Conservation (phyloP, 106 monocot genomes). For the Phalaenopsis aphrodite region DNA sequence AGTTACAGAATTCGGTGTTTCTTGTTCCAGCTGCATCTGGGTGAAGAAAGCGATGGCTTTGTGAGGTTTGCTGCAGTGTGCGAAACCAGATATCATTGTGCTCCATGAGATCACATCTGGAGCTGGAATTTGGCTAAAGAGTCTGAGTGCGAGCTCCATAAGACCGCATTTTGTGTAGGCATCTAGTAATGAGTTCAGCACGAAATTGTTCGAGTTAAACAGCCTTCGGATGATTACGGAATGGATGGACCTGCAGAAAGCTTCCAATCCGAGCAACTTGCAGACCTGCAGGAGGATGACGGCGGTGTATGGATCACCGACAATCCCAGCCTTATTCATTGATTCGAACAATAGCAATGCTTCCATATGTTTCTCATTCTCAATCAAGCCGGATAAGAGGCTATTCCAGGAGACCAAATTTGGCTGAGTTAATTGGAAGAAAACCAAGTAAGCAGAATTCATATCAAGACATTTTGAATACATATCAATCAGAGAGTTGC, state of each 20-base stretch:
- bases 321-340: conserved; percentile 25
- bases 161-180: conserved; percentile 62
- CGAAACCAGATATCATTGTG: conserved; percentile 51
- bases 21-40: conserved; percentile 27
- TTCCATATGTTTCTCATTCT: conserved; percentile 25
- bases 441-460: conserved; percentile 39
- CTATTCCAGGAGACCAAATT: conserved; percentile 85
- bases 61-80: conserved; percentile 27
- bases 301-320: conserved; percentile 48
- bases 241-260: conserved; percentile 61
- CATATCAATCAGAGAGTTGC: conserved; percentile 71
- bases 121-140: conserved; percentile 36
- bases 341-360: conserved; percentile 34
- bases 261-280: conserved; percentile 26
- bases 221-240: conserved; percentile 29
- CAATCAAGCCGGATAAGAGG: conserved; percentile 60
- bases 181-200: conserved; percentile 61
- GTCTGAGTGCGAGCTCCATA: conserved; percentile 21
- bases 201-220: conserved; percentile 17
- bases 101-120: conserved; percentile 72
- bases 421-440: conserved; percentile 25
- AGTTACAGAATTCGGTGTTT: conserved; percentile 42
- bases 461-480: conserved; percentile 58
- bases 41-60: conserved; percentile 45
- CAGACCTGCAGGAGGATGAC: conserved; percentile 55